These are phyloP conservation scores for Platismatia glauca DNA, from an alignment of 495 filamentous ascomycete species.

Conservation along the genomic window DNA sequence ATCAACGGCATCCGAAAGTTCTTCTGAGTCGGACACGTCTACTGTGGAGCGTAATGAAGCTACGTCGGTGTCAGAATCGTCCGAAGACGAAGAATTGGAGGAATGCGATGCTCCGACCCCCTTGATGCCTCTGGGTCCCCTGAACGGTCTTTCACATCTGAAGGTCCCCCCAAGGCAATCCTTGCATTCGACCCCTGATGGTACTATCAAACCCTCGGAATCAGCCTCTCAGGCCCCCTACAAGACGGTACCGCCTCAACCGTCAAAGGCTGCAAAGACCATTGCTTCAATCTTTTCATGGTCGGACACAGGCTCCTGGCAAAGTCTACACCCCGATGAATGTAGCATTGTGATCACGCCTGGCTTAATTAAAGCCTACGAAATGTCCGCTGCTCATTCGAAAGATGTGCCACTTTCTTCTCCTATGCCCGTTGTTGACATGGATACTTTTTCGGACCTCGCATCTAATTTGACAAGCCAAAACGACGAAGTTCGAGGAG, in stretches of 20 bases:
- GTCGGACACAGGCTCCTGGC: constrained; percentile 76
- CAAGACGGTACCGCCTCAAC: constrained; percentile 46
- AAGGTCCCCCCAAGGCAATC: constrained; percentile 32
- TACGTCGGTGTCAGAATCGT: constrained; percentile 40
- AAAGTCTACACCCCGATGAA: constrained; percentile 61
- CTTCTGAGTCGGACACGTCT: constrained; percentile 44
- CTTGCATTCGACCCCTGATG: constrained; percentile 36
- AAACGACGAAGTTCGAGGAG: constrained; percentile 35
- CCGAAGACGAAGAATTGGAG: constrained; percentile 49
- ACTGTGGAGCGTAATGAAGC: constrained; percentile 42
- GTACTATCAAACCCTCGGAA: constrained; percentile 61
- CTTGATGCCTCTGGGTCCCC: constrained; percentile 24
- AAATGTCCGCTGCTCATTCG: constrained; percentile 47
- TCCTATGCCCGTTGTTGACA: constrained; percentile 16
- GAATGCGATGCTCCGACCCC: constrained; percentile 38
- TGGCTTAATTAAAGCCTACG: constrained; percentile 78
- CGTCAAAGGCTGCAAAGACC: constrained; percentile 51
- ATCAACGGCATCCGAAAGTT: constrained; percentile 62
- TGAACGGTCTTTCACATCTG: constrained; percentile 19
- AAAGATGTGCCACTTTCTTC: constrained; percentile 19
- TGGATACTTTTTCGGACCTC: constrained; percentile 18
- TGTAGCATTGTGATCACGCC: constrained; percentile 75
- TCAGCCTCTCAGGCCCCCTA: constrained; percentile 65
- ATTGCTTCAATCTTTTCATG: constrained; percentile 77
- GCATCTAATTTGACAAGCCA: constrained; percentile 31